phyloP scores from a whole-genome alignment of 2,329 filamentous ascomycete species.

The Xylariaceae sp. region DNA sequence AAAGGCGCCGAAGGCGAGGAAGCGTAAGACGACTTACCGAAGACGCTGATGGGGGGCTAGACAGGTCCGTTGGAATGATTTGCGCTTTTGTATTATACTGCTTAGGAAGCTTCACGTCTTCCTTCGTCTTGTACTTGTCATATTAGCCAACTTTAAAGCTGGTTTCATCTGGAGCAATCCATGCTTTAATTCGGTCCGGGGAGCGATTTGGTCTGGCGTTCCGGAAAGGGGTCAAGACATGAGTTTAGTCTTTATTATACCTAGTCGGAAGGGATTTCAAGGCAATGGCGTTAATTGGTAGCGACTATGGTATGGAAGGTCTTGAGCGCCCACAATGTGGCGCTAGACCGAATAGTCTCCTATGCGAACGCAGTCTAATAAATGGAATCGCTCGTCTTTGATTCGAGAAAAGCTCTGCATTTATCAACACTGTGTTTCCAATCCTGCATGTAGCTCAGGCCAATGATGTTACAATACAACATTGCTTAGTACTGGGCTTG shows the following conservation, averaged over 20 bases:
- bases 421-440: too few relatives aligned
- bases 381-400: too few relatives aligned
- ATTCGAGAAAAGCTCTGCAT: too few relatives aligned
- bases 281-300: slow-evolving; percentile 16
- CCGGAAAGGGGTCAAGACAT: slow-evolving; percentile 17
- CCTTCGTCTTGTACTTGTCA: slow-evolving; percentile 34
- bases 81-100: slow-evolving; percentile 29
- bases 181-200: slow-evolving; percentile 13
- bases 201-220: slow-evolving; percentile 15
- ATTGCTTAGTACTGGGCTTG: too few relatives aligned
- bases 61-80: not conserved
- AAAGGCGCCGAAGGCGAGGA: slow-evolving; percentile 37
- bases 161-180: slow-evolving; percentile 21
- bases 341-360: slow-evolving; percentile 2
- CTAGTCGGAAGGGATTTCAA: slow-evolving; percentile 9
- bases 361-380: slow-evolving; percentile 12
- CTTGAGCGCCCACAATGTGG: slow-evolving; percentile 11
- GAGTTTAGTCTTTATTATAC: slow-evolving; percentile 22
- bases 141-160: slow-evolving; percentile 21
- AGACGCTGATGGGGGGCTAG: slow-evolving; percentile 29
- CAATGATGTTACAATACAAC: too few relatives aligned
- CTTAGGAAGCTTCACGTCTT: slow-evolving; percentile 20
- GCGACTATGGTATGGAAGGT: slow-evolving; percentile 11
- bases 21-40: slow-evolving; percentile 38
- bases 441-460: too few relatives aligned